Base-by-base conservation (phyloP, 2,329 filamentous ascomycete genomes). In the Microcyclosporella mali region DNA sequence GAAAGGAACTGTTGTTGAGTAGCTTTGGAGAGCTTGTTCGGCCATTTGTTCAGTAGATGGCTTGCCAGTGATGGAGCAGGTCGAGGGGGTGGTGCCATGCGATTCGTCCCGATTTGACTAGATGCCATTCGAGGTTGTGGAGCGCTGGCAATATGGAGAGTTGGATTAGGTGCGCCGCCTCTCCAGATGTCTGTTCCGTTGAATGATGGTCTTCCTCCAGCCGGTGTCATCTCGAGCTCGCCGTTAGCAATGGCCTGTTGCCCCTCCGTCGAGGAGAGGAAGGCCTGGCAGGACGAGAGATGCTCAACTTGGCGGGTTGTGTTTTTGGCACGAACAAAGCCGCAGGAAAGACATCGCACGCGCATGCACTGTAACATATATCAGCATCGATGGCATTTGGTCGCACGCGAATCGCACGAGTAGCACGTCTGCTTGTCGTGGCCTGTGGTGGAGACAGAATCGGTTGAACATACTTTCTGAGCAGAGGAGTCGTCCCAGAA, bases 1-100 rank as follows among this genome's bases (percentile, higher is more conserved):
- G 69, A 70, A 39, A 88, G 76, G 64, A 88, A 87, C 0, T 77
- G 71, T 41, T 80, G 74, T 46, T 82, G 79, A 0, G 82, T 86
- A 9, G 83, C 81, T 19, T 65, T 63, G 3, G 62, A 66, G 60
- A 77, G 77, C 35, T 68, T 65, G 3, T 63, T 55, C 2, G 66
- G 58, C 56, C 72, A 70, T 40, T 68, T 69, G 33, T 67, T 59
- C 48, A 80, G 70, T 33, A 85, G 75, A 55, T 79, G 69, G 40
- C 67, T 62, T 1, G 79, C 83, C 35, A 85, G 66, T 3, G 76
- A 71, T 6, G 70, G 69, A 10, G 62, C 55, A 21, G 58, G 54
- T 45, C 52, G 50, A 25, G 42, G 46, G 6, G 44, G 50, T 8
- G 46, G 50, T 21, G 37, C 45, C 41, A 51, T 48, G 19, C 48